A percentile compares a stretch with the other conserved stretches of the same genome.
phyloP scores from a whole-genome alignment of 2,329 filamentous ascomycete species.

The Paecilomyces dactylethromorphus region DNA sequence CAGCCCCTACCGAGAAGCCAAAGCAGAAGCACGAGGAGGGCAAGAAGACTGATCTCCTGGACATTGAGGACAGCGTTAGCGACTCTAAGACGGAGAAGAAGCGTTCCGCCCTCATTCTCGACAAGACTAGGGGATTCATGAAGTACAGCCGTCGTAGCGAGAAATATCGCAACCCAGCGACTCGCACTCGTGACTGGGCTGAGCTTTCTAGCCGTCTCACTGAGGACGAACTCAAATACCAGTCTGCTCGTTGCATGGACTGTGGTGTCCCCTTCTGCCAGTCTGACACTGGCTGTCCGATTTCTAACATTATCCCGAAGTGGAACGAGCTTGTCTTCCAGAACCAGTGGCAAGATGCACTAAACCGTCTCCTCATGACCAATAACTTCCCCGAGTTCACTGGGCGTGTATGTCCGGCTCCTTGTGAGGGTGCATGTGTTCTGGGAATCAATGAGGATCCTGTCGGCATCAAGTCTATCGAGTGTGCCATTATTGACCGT shows the following conservation, averaged over 20 bases:
- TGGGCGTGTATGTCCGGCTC: constrained; percentile 90
- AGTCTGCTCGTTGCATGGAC: constrained; percentile 96
- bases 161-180: constrained; percentile 82
- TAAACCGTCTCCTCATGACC: constrained; percentile 87
- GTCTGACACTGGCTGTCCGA: constrained; percentile 90
- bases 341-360: constrained; percentile 80
- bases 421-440: constrained; percentile 93
- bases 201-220: constrained; percentile 82
- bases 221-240: constrained; percentile 94
- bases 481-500: constrained; percentile 95
- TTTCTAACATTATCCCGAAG: constrained; percentile 96
- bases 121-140: constrained; percentile 97
- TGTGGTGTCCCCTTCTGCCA: constrained; percentile 98
- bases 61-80: constrained; percentile 86
- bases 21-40: constrained; percentile 56
- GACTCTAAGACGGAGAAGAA: constrained; percentile 83
- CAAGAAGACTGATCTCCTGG: constrained; percentile 65
- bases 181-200: constrained; percentile 85
- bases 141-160: constrained; percentile 88
- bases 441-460: constrained; percentile 95
- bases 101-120: constrained; percentile 83
- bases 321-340: constrained; percentile 80
- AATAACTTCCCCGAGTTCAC: constrained; percentile 99
- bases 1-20: constrained; percentile 50
- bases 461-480: constrained; percentile 96